Evolutionary conservation across 2,329 filamentous ascomycete genomes (phyloP), one percentile per base, ranked within the genome.

Genomic region (Conoideocrella luteorostrata): DNA sequence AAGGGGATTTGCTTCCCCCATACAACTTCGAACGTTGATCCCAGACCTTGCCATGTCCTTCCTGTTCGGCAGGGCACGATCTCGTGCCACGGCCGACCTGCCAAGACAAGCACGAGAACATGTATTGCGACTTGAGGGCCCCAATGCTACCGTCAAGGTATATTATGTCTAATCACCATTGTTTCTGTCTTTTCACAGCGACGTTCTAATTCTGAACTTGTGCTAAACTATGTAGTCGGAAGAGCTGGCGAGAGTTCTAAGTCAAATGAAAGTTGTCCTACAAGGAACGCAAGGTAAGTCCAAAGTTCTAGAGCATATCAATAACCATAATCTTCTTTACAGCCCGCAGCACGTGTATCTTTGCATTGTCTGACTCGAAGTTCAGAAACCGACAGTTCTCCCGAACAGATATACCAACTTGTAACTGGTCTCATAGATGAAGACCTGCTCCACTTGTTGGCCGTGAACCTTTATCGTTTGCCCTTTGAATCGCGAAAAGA

Each of bases 401-500:
- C 89, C 18, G 89, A 96, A 53, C 86, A 93, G 64, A 86, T 95
- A 48, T 85, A 88, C 60, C 82, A 90, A 58, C 80, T 97, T 39
- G 84, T 97, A 41, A 84, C 82, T 44, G 80, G 86, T 52, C 80
- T 95, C 49, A 85, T 96, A 55, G 82, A 90, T 61, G 89, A 96
- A 68, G 89, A 95, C 62, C 75, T 98, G 7, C 80, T 98, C 34
- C 86, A 86, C 55, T 74, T 86, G 41, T 82, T 98, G 46, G 88
- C 91, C 17, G 76, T 83, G 48, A 85, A 85, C 59, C 84, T 98
- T 36, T 82, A 88, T 65, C 80, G 84, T 41, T 77, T 98, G 4
- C 89, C 91, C 1, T 98, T 98, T 70, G 93, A 98, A 70, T 88
- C 90, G 29, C 84, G 91, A 58, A 97, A 96, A 71, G 91, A 96